Percentiles rank a stretch among this genome's conserved stretches.
phyloP scores from a whole-genome alignment of 495 filamentous ascomycete species.

The Cercophora newfieldiana region DNA sequence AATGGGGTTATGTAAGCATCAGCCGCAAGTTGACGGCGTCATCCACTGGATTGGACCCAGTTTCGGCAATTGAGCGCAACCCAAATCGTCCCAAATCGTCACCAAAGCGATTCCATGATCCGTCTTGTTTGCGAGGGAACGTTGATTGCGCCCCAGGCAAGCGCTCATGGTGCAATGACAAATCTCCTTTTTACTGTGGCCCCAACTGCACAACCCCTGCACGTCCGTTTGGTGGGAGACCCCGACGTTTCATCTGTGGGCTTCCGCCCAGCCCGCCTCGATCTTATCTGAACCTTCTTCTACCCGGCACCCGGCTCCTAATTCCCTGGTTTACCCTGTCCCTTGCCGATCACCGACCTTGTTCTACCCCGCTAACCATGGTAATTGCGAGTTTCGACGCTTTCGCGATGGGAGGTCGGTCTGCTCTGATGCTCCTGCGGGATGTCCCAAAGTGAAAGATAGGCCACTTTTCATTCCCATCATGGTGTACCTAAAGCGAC shows the following conservation, averaged over 20 bases:
- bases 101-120: too few species aligned
- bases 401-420: too few species aligned
- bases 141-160: too few species aligned
- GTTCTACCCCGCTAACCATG: background rate
- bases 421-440: too few species aligned
- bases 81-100: too few species aligned
- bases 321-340: background rate
- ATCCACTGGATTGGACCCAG: background rate
- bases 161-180: background rate
- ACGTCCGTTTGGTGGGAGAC: background rate
- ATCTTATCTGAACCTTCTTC: background rate
- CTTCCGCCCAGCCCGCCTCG: background rate
- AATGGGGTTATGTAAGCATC: slow-evolving; percentile 11
- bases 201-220: background rate
- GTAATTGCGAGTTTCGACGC: too few species aligned
- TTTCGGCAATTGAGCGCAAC: slow-evolving; percentile 6
- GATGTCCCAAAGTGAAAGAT: too few species aligned
- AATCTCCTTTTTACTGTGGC: background rate
- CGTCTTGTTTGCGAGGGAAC: too few species aligned
- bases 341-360: background rate
- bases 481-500: too few species aligned
- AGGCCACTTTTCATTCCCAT: too few species aligned
- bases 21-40: slow-evolving; percentile 4
- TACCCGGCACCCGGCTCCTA: background rate
- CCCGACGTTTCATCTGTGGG: background rate